A percentile compares a stretch with the other conserved stretches of the same genome.
phyloP scores from a whole-genome alignment of 768 basidiomycete species.

The Podaxis sp. region DNA sequence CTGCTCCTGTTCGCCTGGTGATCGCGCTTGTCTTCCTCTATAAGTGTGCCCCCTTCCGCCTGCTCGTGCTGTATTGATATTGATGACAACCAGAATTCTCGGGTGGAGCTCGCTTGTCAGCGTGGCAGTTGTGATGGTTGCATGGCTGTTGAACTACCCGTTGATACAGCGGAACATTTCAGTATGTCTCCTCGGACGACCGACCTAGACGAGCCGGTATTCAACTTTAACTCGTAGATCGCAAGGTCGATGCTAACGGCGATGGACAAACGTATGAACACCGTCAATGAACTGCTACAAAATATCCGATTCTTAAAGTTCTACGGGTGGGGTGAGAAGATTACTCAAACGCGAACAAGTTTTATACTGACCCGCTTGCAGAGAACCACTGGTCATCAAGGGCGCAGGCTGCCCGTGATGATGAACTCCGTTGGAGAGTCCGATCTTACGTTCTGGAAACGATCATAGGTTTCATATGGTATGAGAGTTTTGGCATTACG shows the following conservation, averaged over 20 bases:
- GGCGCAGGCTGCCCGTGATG: constrained; percentile 52
- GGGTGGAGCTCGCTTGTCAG: constrained; percentile 80
- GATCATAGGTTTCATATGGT: constrained; percentile 70
- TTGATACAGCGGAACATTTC: constrained; percentile 65
- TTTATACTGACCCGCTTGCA: constrained; percentile 21
- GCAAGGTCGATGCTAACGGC: constrained; percentile 60
- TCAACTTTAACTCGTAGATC: constrained; percentile 37
- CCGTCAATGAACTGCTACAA: constrained; percentile 76
- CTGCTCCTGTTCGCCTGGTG: constrained; percentile 59
- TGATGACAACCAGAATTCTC: constrained; percentile 47
- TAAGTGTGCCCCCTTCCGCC: constrained; percentile 41
- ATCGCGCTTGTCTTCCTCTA: constrained; percentile 75
- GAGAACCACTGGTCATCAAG: constrained; percentile 62
- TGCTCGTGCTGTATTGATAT: not conserved
- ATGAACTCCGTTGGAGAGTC: constrained; percentile 67
- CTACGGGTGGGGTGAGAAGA: constrained; percentile 67
- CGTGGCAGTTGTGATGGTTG: constrained; percentile 60
- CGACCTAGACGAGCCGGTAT: not conserved
- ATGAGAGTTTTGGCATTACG: constrained; percentile 3
- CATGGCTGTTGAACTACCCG: constrained; percentile 65
- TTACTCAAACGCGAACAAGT: not conserved
- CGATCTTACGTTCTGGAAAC: constrained; percentile 62
- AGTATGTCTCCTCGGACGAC: constrained; percentile 34
- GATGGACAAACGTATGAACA: constrained; percentile 65
- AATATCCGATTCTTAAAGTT: constrained; percentile 74